These are phyloP conservation scores for Epichloe elymi DNA, from an alignment of 2,329 filamentous ascomycete genomes.

Conservation along the genomic window DNA sequence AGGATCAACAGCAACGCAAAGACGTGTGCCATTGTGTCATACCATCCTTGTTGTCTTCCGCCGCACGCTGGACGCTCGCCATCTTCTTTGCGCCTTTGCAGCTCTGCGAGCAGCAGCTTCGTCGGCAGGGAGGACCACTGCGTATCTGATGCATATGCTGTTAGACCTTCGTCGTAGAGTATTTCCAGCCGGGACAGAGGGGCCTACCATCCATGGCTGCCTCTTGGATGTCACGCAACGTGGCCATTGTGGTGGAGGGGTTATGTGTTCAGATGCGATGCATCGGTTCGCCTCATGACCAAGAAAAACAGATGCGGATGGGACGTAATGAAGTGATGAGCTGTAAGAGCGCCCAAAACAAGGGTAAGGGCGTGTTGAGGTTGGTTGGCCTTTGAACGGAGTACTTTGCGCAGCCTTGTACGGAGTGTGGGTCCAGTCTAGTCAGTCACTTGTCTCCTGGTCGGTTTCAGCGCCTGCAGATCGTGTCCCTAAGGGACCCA, in stretches of 20 bases:
- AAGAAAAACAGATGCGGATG: background rate
- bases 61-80: constrained; percentile 37
- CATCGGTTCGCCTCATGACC: constrained; percentile 4
- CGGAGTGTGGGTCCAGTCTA: no score
- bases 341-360: background rate
- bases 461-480: no score
- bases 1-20: constrained; percentile 56
- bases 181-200: background rate
- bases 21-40: constrained; percentile 55
- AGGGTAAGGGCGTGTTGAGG: no score
- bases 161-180: constrained; percentile 1
- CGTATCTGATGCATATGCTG: constrained; percentile 11
- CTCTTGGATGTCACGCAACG: constrained; percentile 9
- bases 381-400: no score
- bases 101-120: constrained; percentile 37
- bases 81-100: constrained; percentile 31
- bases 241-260: constrained; percentile 1
- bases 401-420: no score
- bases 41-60: constrained; percentile 37
- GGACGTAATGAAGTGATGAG: background rate
- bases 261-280: background rate
- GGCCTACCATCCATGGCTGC: constrained; percentile 7
- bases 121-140: constrained; percentile 39
- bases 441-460: no score
- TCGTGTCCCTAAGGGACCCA: no score